phyloP scores from a whole-genome alignment of 148 eudicot genomes.

The Rhododendron kiyosumense region DNA sequence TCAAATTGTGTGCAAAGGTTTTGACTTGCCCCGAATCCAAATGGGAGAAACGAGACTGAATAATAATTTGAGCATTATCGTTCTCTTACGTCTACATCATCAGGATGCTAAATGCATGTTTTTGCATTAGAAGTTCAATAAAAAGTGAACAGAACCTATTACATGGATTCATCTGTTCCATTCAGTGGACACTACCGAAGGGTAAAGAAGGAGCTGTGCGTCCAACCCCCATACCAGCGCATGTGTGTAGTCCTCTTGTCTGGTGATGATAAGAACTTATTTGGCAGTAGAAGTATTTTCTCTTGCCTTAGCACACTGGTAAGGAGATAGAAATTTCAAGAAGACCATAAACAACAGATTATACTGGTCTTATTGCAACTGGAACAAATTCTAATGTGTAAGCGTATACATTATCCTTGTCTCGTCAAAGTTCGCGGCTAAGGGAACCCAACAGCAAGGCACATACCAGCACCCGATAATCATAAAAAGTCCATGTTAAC shows the following conservation, averaged over 20 bases:
- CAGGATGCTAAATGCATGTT: not conserved
- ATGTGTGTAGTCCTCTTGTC: not conserved
- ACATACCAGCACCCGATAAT: not conserved
- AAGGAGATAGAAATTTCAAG: not conserved
- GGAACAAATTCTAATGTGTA: not conserved
- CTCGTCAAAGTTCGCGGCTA: not conserved
- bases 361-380: not conserved
- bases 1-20: not conserved
- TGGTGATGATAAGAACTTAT: not conserved
- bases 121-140: not conserved
- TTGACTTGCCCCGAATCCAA: not conserved
- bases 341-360: not conserved
- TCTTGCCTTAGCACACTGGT: not conserved
- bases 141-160: not conserved
- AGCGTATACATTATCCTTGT: not conserved
- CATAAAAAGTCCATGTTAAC: not conserved
- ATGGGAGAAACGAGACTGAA: not conserved
- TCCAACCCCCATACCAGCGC: not conserved
- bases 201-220: not conserved
- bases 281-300: not conserved
- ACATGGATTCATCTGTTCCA: not conserved
- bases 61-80: not conserved
- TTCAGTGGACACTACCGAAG: not conserved
- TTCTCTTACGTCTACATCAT: not conserved
- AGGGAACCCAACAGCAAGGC: not conserved